These are phyloP conservation scores for Populus pruinosa DNA, from an alignment of 345 rosid species.

Conservation along the genomic window DNA sequence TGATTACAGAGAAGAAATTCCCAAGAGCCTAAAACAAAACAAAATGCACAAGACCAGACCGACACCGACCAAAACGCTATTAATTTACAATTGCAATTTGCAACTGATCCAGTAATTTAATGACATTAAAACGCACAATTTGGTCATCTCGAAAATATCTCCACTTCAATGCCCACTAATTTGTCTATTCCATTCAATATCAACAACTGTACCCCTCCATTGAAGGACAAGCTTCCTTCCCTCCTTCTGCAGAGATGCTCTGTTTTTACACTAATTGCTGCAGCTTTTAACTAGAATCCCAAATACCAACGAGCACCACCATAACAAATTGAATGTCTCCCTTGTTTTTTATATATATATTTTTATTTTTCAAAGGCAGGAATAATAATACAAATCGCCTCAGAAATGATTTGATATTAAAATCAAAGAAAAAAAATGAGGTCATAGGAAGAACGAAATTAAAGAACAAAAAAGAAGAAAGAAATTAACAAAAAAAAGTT, in stretches of 20 bases:
- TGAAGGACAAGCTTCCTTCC: neutral
- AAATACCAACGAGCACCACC: neutral
- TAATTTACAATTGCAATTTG: conserved; percentile 8
- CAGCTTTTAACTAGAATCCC: neutral
- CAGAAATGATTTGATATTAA: conserved; percentile 24
- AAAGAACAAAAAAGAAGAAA: neutral
- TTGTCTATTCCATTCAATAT: neutral
- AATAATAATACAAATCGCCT: conserved; percentile 34
- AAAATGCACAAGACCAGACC: conserved; percentile 2
- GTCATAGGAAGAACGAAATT: conserved; percentile 3
- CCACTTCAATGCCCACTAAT: neutral
- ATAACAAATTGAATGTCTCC: conserved; percentile 15
- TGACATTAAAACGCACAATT: conserved; percentile 5
- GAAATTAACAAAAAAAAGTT: neutral
- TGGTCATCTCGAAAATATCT: neutral
- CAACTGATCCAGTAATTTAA: neutral
- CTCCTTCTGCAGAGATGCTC: neutral
- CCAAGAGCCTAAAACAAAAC: neutral
- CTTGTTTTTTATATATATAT: neutral
- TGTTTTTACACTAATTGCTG: neutral
- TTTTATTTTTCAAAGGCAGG: conserved; percentile 19
- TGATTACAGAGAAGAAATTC: neutral
- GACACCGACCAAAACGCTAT: conserved; percentile 10
- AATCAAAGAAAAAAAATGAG: conserved; percentile 2
- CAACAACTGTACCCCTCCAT: neutral